A percentile compares a stretch with the other conserved stretches of the same genome.
Conservation (phyloP, 2,329 filamentous ascomycete species). For the Paraconiothyrium brasiliense region DNA sequence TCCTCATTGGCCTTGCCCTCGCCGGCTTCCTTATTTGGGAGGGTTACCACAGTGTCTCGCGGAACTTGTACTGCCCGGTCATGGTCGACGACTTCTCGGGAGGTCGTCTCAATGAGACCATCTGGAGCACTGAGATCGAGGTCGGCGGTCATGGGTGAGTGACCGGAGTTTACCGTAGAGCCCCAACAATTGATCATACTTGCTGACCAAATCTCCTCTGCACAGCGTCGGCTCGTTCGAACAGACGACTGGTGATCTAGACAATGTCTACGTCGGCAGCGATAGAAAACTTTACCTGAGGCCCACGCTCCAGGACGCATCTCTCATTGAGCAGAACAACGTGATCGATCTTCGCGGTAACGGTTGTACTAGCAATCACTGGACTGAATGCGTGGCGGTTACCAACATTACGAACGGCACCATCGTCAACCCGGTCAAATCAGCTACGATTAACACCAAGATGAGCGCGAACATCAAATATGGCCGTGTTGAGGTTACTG, state of each 20-base stretch:
- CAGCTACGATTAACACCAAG: conserved; percentile 80
- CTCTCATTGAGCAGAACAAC: conserved; percentile 71
- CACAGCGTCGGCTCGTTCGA: conserved; percentile 81
- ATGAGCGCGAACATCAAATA: conserved; percentile 77
- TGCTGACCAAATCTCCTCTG: conserved; percentile 33
- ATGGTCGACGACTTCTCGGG: conserved; percentile 72
- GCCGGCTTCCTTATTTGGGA: conserved; percentile 79
- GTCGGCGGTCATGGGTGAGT: conserved; percentile 79
- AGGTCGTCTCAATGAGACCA: conserved; percentile 62
- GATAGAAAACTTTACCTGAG: conserved; percentile 77
- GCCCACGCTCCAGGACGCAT: conserved; percentile 77
- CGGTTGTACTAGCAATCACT: conserved; percentile 72
- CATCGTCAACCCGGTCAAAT: conserved; percentile 80
- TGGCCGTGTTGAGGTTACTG: conserved; percentile 81
- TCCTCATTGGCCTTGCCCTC: conserved; percentile 72
- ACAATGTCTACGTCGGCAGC: conserved; percentile 75
- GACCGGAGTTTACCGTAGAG: neutral
- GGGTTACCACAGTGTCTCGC: conserved; percentile 74
- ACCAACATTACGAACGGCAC: conserved; percentile 82
- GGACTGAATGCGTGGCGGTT: conserved; percentile 70
- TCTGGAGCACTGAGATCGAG: conserved; percentile 80
- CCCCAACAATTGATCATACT: neutral
- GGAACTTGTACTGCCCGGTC: conserved; percentile 77
- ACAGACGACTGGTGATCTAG: conserved; percentile 73
- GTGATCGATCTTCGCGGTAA: conserved; percentile 73